Base-by-base conservation (phyloP, 2,329 filamentous ascomycete genomes). In the Fusarium burgessii region DNA sequence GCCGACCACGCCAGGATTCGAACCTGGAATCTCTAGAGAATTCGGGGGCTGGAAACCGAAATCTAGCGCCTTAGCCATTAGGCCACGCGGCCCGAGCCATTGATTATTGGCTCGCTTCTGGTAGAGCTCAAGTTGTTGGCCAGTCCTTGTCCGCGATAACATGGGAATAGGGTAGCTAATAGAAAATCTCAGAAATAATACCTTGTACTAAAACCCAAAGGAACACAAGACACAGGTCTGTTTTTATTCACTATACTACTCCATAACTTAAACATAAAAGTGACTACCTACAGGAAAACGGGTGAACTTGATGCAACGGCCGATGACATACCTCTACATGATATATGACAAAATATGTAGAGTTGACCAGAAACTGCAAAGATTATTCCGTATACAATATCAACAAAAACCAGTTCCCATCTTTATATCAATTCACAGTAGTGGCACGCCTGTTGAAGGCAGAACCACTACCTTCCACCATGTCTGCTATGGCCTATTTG, bases 31-130 rank as follows among this genome's bases (percentile, higher is more conserved):
- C 62, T 66, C 62, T 66, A 66, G 61, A 66, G 62, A n/a, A 6
- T 65, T 64, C 35, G 36, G 32, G 20, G 7, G 3, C 9, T 43
- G 60, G 14, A 29, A 18, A 51, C 62, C 62, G 62, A 66, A 66
- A 66, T 66, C 61, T 66, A 66, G 62, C 62, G 62, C 62, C 62
- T 66, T 66, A 66, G 52, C 62, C 62, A 66, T 66, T 66, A 66
- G 62, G 62, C 62, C 62, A 66, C 62, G 62, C 62, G 62, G 62
- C 62, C 62, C 17, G 35, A 66, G 47, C 33, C 6, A 6, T 59
- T 33, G 18, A 51, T 66, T 61, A 66, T 66, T 47, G 52, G 62
- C 23, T 29, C 17, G 29, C 29, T 36, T 41, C 14, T 32, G 6
- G 0, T 0, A 42, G 1, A 0, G 1, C 0, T 38, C 2, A 59